Evolutionary conservation across 768 basidiomycete genomes (phyloP).

Genomic region (Arthromyces matolae): DNA sequence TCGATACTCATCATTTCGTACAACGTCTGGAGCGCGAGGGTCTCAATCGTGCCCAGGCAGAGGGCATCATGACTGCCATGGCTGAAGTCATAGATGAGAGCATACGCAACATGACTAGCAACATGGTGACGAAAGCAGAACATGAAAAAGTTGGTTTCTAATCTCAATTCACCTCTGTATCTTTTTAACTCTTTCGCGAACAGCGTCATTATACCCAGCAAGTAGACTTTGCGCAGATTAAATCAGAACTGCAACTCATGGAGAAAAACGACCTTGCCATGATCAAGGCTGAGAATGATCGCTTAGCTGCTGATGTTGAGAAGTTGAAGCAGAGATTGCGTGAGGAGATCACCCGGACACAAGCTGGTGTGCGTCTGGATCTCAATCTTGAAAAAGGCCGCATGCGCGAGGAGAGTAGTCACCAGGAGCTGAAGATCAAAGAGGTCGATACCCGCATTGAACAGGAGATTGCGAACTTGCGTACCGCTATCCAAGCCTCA

Average conservation of each 20-base stretch:
- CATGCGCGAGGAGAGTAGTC: slow-evolving; percentile 88
- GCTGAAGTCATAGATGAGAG: slow-evolving; percentile 97
- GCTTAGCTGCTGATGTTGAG: slow-evolving; percentile 87
- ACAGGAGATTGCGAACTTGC: slow-evolving; percentile 85
- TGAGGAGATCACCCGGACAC: slow-evolving; percentile 88
- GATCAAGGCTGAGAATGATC: slow-evolving; percentile 95
- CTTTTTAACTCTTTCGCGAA: not conserved
- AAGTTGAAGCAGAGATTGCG: slow-evolving; percentile 90
- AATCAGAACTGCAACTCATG: slow-evolving; percentile 93
- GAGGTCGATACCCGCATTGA: slow-evolving; percentile 98
- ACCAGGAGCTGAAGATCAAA: slow-evolving; percentile 93
- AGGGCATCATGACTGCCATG: slow-evolving; percentile 96
- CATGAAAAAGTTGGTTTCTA: slow-evolving; percentile 79
- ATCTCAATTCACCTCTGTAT: not conserved
- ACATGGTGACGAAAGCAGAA: slow-evolving; percentile 94
- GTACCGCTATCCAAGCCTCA: slow-evolving; percentile 81
- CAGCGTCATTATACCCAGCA: slow-evolving; percentile 92
- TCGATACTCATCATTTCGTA: slow-evolving; percentile 95
- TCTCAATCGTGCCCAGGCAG: slow-evolving; percentile 85
- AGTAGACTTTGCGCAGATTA: slow-evolving; percentile 95
- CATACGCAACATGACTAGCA: slow-evolving; percentile 90
- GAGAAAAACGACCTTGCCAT: slow-evolving; percentile 95
- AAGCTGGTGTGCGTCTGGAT: slow-evolving; percentile 90
- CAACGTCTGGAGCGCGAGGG: slow-evolving; percentile 88
- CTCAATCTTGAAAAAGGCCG: slow-evolving; percentile 95